Conservation (phyloP, 75 land plant genomes). For the Azolla pinnata region DNA sequence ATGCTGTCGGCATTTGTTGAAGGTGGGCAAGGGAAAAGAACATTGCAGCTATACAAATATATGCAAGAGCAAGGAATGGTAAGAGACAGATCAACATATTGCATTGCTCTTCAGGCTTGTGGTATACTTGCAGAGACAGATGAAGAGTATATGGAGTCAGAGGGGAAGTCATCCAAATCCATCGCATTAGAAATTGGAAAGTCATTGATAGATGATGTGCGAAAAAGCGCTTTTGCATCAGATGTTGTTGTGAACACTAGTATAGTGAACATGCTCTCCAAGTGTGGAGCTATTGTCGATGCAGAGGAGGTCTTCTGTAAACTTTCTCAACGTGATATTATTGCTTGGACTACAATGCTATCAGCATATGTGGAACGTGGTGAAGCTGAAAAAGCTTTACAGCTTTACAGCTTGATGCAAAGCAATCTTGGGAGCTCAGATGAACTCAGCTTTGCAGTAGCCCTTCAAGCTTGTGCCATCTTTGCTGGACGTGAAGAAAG, state of each 20-base stretch:
- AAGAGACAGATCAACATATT: neutral
- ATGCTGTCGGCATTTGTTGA: neutral
- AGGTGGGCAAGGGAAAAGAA: neutral
- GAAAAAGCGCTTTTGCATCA: no score
- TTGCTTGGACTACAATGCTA: neutral
- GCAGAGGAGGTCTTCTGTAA: neutral
- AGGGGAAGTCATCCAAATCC: neutral
- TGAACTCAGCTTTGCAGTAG: neutral
- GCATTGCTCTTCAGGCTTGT: constrained; percentile 4
- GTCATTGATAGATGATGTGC: no score
- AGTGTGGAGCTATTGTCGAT: neutral
- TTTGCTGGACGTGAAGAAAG: neutral
- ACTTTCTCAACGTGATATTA: neutral
- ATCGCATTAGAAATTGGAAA: no score
- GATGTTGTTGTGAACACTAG: no score
- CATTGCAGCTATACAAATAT: neutral
- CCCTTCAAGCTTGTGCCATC: constrained; percentile 7
- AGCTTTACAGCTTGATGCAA: neutral
- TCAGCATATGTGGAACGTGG: neutral
- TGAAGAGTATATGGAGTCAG: neutral
- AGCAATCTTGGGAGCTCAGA: neutral
- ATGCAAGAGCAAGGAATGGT: neutral
- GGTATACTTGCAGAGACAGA: constrained; percentile 1
- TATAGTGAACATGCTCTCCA: no score
- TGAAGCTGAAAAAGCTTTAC: neutral